These are phyloP conservation scores for Cyclotella choctawhatcheeana DNA, from an alignment of 108 stramenopile species.

Conservation along the genomic window DNA sequence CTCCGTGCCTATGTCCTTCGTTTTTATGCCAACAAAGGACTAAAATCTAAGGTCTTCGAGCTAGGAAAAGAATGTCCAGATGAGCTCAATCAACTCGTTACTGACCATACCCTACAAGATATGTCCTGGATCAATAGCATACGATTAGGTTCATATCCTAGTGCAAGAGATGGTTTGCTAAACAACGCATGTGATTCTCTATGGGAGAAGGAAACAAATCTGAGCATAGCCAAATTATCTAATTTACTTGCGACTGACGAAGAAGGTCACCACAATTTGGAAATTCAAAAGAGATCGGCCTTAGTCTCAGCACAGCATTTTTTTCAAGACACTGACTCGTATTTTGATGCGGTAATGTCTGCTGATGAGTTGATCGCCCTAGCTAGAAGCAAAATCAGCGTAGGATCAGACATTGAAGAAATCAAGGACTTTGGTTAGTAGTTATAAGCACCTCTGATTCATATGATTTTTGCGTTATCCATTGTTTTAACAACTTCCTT, in stretches of 20 bases:
- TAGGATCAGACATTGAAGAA: constrained; percentile 21
- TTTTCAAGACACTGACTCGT: constrained; percentile 26
- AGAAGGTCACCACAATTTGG: neutral
- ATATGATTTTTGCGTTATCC: too few relatives aligned
- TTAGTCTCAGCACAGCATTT: constrained; percentile 37
- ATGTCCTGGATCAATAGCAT: constrained; percentile 42
- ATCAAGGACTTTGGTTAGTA: constrained; percentile 22
- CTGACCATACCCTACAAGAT: constrained; percentile 26
- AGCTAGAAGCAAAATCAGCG: constrained; percentile 30
- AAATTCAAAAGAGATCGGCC: constrained; percentile 31
- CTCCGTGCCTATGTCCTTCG: constrained; percentile 43
- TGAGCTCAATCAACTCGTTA: constrained; percentile 26
- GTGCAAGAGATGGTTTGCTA: constrained; percentile 23
- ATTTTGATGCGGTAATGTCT: constrained; percentile 14
- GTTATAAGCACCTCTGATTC: neutral
- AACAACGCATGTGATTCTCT: constrained; percentile 13
- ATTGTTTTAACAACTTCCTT: too few relatives aligned
- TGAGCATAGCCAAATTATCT: constrained; percentile 48
- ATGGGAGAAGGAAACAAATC: constrained; percentile 40
- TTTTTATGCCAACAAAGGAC: constrained; percentile 41
- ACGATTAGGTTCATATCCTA: constrained; percentile 14
- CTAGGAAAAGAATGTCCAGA: constrained; percentile 43
- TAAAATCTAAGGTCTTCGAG: constrained; percentile 36
- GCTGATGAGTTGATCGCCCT: constrained; percentile 29
- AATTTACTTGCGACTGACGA: constrained; percentile 17